A percentile compares a stretch with the other conserved stretches of the same genome.
These are phyloP conservation scores for Croton setiger DNA, from an alignment of 441 rosid genomes.

Conservation along the genomic window DNA sequence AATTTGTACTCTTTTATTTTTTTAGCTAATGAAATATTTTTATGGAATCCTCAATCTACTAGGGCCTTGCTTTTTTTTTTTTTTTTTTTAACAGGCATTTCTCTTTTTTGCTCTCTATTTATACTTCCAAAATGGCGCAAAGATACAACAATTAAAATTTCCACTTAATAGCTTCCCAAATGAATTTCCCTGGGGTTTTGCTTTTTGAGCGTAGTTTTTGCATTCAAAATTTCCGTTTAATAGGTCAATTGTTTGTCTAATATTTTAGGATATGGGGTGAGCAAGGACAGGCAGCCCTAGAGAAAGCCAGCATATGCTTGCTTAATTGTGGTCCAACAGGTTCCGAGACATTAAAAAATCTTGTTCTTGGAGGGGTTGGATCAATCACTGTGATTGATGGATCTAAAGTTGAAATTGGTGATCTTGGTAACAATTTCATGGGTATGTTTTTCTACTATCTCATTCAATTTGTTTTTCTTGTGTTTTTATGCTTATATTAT, in stretches of 20 bases:
- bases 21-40: neutral
- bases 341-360: constrained; percentile 85
- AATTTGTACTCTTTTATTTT: neutral
- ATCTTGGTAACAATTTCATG: constrained; percentile 97
- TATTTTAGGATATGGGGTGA: constrained; percentile 92
- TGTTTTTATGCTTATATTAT: constrained; percentile 16
- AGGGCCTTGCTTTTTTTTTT: neutral
- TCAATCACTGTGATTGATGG: constrained; percentile 93
- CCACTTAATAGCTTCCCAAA: no score
- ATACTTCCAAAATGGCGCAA: neutral
- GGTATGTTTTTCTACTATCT: constrained; percentile 35
- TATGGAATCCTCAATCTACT: neutral
- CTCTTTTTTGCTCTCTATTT: neutral
- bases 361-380: constrained; percentile 96
- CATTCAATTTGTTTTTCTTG: neutral
- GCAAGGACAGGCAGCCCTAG: constrained; percentile 81
- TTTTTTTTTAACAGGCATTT: neutral
- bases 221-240: neutral
- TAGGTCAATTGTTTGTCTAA: neutral
- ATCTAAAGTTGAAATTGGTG: constrained; percentile 74
- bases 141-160: neutral
- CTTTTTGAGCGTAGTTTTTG: neutral
- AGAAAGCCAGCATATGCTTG: constrained; percentile 82
- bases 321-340: constrained; percentile 97
- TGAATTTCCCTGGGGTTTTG: no score